Evolutionary conservation across 2,329 filamentous ascomycete species (phyloP), one percentile per base, ranked within the genome.

Genomic region (Orbilia quercus): DNA sequence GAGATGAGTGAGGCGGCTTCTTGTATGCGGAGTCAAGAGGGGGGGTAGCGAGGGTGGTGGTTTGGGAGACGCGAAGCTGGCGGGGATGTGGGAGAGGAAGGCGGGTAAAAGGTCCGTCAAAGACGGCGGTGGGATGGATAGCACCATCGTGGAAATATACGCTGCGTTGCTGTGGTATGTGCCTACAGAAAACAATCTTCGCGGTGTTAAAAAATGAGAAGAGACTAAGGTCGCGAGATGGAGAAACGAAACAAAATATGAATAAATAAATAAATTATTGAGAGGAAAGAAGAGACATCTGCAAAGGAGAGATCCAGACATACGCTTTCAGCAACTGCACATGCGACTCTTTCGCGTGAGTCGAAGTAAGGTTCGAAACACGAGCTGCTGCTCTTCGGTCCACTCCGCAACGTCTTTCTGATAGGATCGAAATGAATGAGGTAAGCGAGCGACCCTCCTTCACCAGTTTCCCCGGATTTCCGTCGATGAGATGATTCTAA

Each of bases 1-100:
- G 67, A 94, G 83, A 59, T 91, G 83, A 76, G 88, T 86, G 42
- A 90, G 86, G 67, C 88, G 83, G 78, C 90, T 88, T 45, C 88
- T 84, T 34, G 90, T 83, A 66, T 90, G 89, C 23, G 88, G 88
- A 1, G 88, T 87, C 62, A 90, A 84, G 18, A 87, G 82, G 23
- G 86, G 86, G 2, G 89, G 81, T 48, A 89, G 81, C 16, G 83
- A 83, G 28, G 83, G 81, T 11, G 88, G 83, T 0, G 88, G 87
- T 69, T 85, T 81, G 14, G 85, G 83, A 23, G 87, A 87, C 73
- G 85, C 82, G 42, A 87, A 82, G 34, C 87, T 86, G 22, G 85
- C 83, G 9, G 86, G 86, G 36, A 90, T 81, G 38, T 87, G 84
- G 7, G 86, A 85, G 50, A 90, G 82, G 65, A 90, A 82, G 51